These are phyloP conservation scores for Erythrophleum ivorense DNA, from an alignment of 331 rosid species.

Conservation along the genomic window DNA sequence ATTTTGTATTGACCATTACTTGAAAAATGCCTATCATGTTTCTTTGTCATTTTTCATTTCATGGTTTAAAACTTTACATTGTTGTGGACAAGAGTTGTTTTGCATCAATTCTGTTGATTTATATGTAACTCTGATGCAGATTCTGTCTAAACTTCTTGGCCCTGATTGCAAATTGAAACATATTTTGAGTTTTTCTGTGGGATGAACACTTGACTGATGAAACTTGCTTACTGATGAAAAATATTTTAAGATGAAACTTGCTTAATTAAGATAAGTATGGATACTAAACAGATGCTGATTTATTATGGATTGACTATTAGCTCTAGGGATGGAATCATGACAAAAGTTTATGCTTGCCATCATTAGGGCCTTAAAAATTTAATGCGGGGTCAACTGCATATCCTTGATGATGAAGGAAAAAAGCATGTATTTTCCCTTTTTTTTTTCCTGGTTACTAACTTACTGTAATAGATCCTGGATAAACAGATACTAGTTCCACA, in stretches of 20 bases:
- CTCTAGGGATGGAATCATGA: conserved; percentile 20
- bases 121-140: background rate
- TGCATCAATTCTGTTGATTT: background rate
- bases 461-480: conserved; percentile 16
- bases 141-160: conserved; percentile 18
- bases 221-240: background rate
- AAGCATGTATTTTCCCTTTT: background rate
- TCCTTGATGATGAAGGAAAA: background rate
- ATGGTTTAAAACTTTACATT: background rate
- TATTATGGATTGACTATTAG: conserved; percentile 4
- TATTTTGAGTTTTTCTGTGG: conserved; percentile 30
- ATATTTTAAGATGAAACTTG: background rate
- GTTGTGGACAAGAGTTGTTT: background rate
- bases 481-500: background rate
- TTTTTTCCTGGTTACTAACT: background rate
- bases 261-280: background rate
- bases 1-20: conserved; percentile 6
- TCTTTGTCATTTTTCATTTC: conserved; percentile 2
- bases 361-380: background rate
- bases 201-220: conserved; percentile 12
- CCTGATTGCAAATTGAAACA: conserved; percentile 28
- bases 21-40: conserved; percentile 14
- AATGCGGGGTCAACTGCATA: conserved; percentile 19
- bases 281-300: background rate
- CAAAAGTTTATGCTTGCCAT: conserved; percentile 9